Conservation (phyloP, 495 filamentous ascomycete species). For the Neurospora sp. region DNA sequence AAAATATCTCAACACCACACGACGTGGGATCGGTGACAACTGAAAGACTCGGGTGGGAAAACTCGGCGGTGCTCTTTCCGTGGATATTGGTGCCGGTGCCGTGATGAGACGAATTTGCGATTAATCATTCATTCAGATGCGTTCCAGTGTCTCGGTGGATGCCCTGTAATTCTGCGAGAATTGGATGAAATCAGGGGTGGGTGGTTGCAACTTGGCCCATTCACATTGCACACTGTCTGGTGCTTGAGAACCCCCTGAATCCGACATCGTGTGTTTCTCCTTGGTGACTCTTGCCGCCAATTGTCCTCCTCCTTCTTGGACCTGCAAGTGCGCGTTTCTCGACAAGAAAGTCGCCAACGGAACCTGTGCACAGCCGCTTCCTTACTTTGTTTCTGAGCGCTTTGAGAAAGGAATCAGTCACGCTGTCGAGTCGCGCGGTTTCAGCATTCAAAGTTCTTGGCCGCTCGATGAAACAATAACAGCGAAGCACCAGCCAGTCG, state of each 20-base stretch:
- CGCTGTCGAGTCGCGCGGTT: slow-evolving; percentile 13
- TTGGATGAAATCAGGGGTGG: neutral
- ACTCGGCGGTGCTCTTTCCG: neutral
- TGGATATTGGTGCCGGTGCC: neutral
- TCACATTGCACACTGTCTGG: neutral
- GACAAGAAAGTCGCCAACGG: neutral
- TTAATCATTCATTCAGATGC: neutral
- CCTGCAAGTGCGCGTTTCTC: neutral
- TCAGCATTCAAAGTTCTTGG: slow-evolving; percentile 10
- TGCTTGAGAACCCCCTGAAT: neutral
- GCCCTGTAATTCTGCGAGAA: neutral
- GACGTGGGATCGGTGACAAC: neutral
- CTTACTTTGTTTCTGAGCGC: neutral
- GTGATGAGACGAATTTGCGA: neutral
- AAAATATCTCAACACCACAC: neutral
- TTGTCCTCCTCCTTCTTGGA: neutral
- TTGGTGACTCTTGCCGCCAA: neutral
- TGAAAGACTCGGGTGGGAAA: neutral
- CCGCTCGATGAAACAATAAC: slow-evolving; percentile 20
- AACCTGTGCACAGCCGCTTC: neutral
- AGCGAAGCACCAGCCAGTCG: slow-evolving; percentile 9
- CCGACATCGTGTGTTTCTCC: neutral
- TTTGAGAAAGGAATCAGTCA: slow-evolving; percentile 1
- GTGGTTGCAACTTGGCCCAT: neutral
- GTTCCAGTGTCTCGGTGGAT: neutral